Percentiles rank a stretch among this genome's conserved stretches.
These are phyloP conservation scores for Sonneratia alba DNA, from an alignment of 345 rosid genomes.

Conservation along the genomic window DNA sequence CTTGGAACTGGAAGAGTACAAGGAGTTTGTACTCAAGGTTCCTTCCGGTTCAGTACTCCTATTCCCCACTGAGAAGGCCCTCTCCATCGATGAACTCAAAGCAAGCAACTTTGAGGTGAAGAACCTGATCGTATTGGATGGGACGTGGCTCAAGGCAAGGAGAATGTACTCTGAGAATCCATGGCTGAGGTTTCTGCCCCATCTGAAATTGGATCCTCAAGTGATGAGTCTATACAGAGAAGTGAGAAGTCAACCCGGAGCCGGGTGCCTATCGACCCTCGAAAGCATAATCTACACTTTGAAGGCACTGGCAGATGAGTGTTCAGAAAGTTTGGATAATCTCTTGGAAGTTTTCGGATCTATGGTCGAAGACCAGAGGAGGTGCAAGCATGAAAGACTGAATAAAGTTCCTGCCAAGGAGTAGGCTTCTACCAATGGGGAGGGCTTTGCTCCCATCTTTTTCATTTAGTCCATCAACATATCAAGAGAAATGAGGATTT, in stretches of 20 bases:
- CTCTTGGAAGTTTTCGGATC: conserved; percentile 67
- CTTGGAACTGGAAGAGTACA: conserved; percentile 29
- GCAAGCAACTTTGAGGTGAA: conserved; percentile 32
- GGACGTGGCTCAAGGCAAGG: conserved; percentile 80
- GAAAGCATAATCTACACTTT: conserved; percentile 67
- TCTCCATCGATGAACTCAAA: conserved; percentile 34
- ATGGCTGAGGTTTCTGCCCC: conserved; percentile 76
- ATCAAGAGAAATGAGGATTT: neutral
- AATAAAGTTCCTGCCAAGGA: conserved; percentile 5
- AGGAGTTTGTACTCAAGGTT: conserved; percentile 47
- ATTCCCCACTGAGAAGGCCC: conserved; percentile 51
- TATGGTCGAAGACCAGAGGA: conserved; percentile 75
- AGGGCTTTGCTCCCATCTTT: neutral
- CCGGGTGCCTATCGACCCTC: conserved; percentile 65
- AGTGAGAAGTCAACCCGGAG: conserved; percentile 67
- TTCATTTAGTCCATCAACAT: neutral
- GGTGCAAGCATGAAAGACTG: conserved; percentile 48
- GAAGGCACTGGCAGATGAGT: conserved; percentile 50
- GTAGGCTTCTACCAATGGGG: neutral
- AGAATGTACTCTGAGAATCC: conserved; percentile 76
- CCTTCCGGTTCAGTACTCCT: conserved; percentile 55
- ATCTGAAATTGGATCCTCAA: conserved; percentile 56
- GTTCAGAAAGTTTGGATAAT: conserved; percentile 37
- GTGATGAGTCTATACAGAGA: conserved; percentile 55
- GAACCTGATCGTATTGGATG: conserved; percentile 78